Conservation (phyloP, 2,329 filamentous ascomycete species). For the Penicillium aurantiogriseum region DNA sequence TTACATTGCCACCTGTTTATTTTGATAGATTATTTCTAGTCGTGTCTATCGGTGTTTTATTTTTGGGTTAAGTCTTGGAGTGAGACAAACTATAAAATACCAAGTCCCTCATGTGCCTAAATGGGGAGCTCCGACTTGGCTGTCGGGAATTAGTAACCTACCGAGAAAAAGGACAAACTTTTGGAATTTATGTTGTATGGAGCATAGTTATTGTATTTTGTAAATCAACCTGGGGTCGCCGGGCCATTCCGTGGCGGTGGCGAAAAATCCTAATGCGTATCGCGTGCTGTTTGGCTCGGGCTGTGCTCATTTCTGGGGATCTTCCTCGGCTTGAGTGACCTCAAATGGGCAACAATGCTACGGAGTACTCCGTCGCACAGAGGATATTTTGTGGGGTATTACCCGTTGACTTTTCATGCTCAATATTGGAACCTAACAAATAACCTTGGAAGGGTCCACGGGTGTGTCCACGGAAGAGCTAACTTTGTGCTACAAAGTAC, state of each 20-base stretch:
- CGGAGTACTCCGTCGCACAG: neutral
- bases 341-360: neutral
- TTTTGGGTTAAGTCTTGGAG: neutral
- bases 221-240: neutral
- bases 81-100: slow-evolving; percentile 1
- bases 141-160: neutral
- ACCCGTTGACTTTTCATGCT: neutral
- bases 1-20: neutral
- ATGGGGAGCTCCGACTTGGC: slow-evolving; percentile 6
- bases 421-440: neutral
- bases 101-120: neutral
- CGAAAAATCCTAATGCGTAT: neutral
- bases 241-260: neutral
- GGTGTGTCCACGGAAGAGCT: neutral
- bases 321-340: neutral
- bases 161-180: neutral
- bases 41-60: neutral
- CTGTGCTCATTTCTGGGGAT: neutral
- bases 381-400: neutral
- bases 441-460: neutral
- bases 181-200: too few relatives aligned
- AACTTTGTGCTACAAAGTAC: neutral
- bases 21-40: neutral
- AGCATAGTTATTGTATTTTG: too few relatives aligned
- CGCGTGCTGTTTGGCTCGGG: neutral